A percentile compares a stretch with the other conserved stretches of the same genome.
These are phyloP conservation scores for Backusella psychrophila DNA, from an alignment of 192 early-diverging fungal genomes.

Conservation along the genomic window DNA sequence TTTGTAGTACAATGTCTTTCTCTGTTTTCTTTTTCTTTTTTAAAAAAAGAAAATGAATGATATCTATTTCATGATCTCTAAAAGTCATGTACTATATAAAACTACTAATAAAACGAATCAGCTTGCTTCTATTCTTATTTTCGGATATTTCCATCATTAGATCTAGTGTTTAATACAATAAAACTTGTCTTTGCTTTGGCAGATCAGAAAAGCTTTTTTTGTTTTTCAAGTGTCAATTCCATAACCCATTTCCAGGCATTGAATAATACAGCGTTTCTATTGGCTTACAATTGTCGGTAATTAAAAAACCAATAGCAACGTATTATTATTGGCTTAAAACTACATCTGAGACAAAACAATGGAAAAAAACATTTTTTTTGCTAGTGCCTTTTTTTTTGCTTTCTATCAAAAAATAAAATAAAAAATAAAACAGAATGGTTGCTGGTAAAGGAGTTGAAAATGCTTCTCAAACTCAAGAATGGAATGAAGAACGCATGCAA, in stretches of 20 bases:
- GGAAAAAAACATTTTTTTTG: background rate
- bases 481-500: conserved; percentile 16
- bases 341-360: background rate
- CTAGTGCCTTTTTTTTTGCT: background rate
- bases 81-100: background rate
- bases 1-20: background rate
- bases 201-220: too few species aligned
- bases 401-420: background rate
- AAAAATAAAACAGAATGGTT: background rate
- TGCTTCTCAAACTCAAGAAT: background rate
- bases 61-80: background rate
- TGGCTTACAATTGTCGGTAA: too few species aligned
- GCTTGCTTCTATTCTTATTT: too few species aligned
- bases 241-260: too few species aligned
- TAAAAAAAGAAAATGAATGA: background rate
- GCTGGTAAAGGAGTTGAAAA: background rate
- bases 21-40: background rate
- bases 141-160: too few species aligned
- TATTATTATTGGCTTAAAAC: too few species aligned
- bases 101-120: background rate
- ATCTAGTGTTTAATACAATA: too few species aligned
- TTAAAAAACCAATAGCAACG: too few species aligned
- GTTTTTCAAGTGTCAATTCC: too few species aligned
- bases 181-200: too few species aligned
- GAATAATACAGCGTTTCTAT: too few species aligned